Conservation (phyloP, 2,329 filamentous ascomycete genomes). For the Amauroascus niger region DNA sequence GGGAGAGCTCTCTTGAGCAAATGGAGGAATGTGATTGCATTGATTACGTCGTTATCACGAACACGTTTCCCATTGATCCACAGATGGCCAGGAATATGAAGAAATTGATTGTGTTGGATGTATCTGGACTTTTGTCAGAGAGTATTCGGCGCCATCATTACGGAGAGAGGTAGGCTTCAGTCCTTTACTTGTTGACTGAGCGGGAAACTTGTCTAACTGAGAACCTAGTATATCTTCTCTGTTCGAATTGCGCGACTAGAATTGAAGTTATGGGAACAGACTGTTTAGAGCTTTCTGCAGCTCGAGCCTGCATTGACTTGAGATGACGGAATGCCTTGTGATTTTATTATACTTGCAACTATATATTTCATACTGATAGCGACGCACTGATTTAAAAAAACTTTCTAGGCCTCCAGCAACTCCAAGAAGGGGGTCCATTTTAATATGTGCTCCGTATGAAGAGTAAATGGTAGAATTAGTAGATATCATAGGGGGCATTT, state of each 20-base stretch:
- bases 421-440: no score
- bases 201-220: background rate
- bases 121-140: slow-evolving; percentile 79
- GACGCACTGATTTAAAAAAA: no score
- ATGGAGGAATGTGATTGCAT: slow-evolving; percentile 90
- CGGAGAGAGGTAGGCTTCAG: slow-evolving; percentile 57
- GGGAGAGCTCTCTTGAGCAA: slow-evolving; percentile 77
- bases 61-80: slow-evolving; percentile 84
- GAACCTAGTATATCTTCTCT: slow-evolving; percentile 16
- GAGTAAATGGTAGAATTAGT: no score
- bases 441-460: no score
- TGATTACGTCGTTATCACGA: slow-evolving; percentile 87
- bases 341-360: no score
- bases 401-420: no score
- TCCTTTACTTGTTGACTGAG: slow-evolving; percentile 24
- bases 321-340: background rate
- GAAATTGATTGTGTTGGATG: slow-evolving; percentile 82
- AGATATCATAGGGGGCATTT: no score
- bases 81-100: slow-evolving; percentile 59
- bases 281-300: background rate
- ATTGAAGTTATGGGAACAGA: background rate
- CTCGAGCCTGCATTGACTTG: background rate
- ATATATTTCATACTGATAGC: no score
- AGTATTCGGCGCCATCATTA: slow-evolving; percentile 95
- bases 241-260: slow-evolving; percentile 55